A percentile compares a stretch with the other conserved stretches of the same genome.
Evolutionary conservation across 352 stramenopile species (phyloP).

Genomic region (Globisporangium camurandrum): DNA sequence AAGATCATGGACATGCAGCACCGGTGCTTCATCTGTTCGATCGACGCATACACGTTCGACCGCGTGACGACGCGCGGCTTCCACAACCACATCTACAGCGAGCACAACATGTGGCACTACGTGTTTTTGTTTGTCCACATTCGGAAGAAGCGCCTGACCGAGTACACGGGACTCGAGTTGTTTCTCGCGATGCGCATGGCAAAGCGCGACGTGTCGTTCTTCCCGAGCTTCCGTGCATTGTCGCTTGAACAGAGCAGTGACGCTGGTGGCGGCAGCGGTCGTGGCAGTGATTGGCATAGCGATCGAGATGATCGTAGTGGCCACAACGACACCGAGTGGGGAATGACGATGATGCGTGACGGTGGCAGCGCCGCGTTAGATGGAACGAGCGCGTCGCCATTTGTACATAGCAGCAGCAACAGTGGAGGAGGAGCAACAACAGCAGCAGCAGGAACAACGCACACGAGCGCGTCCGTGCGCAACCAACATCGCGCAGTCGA

Average conservation of each 20-base stretch:
- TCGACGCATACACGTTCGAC: constrained; percentile 74
- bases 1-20: constrained; percentile 61
- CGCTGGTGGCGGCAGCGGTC: constrained; percentile 4
- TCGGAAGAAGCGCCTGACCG: constrained; percentile 64
- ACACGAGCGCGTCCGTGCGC: not conserved
- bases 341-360: not conserved
- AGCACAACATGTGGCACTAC: constrained; percentile 84
- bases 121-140: constrained; percentile 77
- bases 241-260: constrained; percentile 26
- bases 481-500: not conserved
- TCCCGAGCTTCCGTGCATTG: constrained; percentile 54
- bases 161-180: constrained; percentile 77
- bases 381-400: too few relatives aligned
- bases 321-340: not conserved
- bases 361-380: too few relatives aligned
- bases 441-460: too few relatives aligned
- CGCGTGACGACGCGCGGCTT: constrained; percentile 58
- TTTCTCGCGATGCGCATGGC: constrained; percentile 73
- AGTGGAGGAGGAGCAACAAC: not conserved
- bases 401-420: too few relatives aligned
- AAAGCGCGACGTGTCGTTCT: constrained; percentile 71
- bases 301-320: not conserved
- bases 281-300: constrained; percentile 5
- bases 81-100: constrained; percentile 60
- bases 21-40: constrained; percentile 76